Evolutionary conservation across 257 asterid genomes (phyloP), one percentile per base, ranked within the genome.

Genomic region (Salvia miltiorrhiza): DNA sequence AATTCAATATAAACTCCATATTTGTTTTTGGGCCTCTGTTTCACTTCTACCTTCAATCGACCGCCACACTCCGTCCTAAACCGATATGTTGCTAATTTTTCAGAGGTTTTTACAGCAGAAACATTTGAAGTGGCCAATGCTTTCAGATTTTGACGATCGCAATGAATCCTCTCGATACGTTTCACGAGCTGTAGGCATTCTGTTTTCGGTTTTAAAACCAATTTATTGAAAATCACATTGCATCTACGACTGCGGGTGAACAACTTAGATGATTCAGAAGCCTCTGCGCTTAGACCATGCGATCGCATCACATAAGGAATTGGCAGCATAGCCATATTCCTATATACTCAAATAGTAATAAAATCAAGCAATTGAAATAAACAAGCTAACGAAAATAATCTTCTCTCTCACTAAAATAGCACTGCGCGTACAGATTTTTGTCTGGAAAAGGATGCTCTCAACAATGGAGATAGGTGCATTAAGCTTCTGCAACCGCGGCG

Each of bases 11-110:
- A 77, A 28, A 94, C 74, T 57, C 65, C 75, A 68, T 82, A 85
- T 73, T 79, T 85, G 55, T 67, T 67, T 50, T 55, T 67, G 12
- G 63, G 65, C 72, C 76, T 77, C 82, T 73, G 83, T 62, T 74
- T 73, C 59, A 89, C 93, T 4, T 72, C 56, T 13, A 85, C 95
- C 85, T 79, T 91, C 72, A 91, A 55, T 65, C 83, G 88, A 68
- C 86, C 96, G 69, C 84, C 88, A 58, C 30, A 78, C 69, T 86
- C 96, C 26, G 85, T 91, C 85, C 84, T 77, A 78, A 91, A 91
- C 24, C 84, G 84, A 76, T 83, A 94, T 14, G 73, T 72, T 48
- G 79, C 85, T 50, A 77, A 76, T 19, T 66, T 66, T 71, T 79
- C 77, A 7, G 72, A 63, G 64, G 86, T 73, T 80, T 78, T 80